phyloP scores from a whole-genome alignment of 495 filamentous ascomycete species.

The Rostrohypoxylon terebratum region DNA sequence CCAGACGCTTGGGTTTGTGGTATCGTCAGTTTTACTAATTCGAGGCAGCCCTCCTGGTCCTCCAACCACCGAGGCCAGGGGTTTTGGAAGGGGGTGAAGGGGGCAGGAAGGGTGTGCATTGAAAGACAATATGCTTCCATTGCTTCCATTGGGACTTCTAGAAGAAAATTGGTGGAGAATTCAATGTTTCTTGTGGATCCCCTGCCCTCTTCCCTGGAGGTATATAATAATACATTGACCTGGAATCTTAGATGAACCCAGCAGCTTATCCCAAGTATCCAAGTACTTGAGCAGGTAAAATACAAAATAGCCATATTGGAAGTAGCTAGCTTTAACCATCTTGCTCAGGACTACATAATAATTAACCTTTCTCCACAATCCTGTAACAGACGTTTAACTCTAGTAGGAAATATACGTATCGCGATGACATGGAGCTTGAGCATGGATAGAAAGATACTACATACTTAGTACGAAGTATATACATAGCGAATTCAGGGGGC shows the following conservation, averaged over 20 bases:
- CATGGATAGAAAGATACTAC: constrained; percentile 12
- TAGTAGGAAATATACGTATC: constrained; percentile 30
- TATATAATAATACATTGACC: background rate
- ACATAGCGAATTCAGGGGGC: constrained; percentile 8
- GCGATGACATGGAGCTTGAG: constrained; percentile 11
- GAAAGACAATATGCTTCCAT: constrained; percentile 31
- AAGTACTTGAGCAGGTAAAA: constrained; percentile 1
- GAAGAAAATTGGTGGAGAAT: constrained; percentile 37
- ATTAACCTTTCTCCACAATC: constrained; percentile 27
- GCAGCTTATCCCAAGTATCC: background rate
- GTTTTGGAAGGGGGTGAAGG: constrained; percentile 33
- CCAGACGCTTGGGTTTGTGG: background rate
- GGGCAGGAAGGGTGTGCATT: constrained; percentile 41
- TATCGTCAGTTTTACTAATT: constrained; percentile 19
- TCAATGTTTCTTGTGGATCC: constrained; percentile 7
- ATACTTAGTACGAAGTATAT: no score
- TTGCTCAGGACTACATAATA: constrained; percentile 1
- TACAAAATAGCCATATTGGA: background rate
- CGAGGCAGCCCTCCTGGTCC: background rate
- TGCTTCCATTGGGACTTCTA: constrained; percentile 43
- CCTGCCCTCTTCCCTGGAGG: background rate
- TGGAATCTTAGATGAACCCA: background rate
- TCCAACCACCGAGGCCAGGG: constrained; percentile 20
- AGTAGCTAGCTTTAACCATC: constrained; percentile 9
- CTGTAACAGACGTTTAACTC: constrained; percentile 31